Percentiles rank a stretch among this genome's conserved stretches.
These are phyloP conservation scores for Knoxdaviesia capensis DNA, from an alignment of 2,329 filamentous ascomycete species.

Conservation along the genomic window DNA sequence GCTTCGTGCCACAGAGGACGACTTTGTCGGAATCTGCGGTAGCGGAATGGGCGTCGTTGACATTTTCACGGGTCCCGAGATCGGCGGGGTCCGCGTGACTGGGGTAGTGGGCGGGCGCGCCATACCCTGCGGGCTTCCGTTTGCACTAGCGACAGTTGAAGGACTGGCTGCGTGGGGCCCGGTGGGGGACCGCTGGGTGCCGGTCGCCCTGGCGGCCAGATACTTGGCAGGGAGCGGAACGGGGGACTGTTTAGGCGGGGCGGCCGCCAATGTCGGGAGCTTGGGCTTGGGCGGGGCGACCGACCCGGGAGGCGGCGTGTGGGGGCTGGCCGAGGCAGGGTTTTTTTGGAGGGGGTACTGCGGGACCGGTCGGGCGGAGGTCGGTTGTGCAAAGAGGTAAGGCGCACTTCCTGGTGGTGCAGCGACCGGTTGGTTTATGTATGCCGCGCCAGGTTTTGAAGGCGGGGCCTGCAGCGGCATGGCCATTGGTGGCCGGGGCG, in stretches of 20 bases:
- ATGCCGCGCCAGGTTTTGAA: no score
- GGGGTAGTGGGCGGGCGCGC: neutral
- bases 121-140: neutral
- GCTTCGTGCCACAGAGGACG: no score
- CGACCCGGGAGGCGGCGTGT: neutral
- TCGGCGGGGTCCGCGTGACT: neutral
- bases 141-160: neutral
- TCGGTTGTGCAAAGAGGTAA: neutral
- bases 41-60: slow-evolving; percentile 14
- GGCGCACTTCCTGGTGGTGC: neutral
- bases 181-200: neutral
- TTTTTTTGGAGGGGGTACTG: neutral
- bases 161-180: neutral
- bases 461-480: no score
- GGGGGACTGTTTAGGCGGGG: slow-evolving; percentile 19
- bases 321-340: neutral
- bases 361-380: neutral
- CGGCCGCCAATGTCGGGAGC: neutral
- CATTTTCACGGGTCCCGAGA: slow-evolving; percentile 3
- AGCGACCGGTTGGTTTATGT: no score
- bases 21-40: slow-evolving; percentile 6
- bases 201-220: slow-evolving; percentile 5
- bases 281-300: neutral
- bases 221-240: slow-evolving; percentile 22
- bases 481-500: neutral